Conservation (phyloP, 495 filamentous ascomycete genomes). For the Aspergillus egyptiacus region DNA sequence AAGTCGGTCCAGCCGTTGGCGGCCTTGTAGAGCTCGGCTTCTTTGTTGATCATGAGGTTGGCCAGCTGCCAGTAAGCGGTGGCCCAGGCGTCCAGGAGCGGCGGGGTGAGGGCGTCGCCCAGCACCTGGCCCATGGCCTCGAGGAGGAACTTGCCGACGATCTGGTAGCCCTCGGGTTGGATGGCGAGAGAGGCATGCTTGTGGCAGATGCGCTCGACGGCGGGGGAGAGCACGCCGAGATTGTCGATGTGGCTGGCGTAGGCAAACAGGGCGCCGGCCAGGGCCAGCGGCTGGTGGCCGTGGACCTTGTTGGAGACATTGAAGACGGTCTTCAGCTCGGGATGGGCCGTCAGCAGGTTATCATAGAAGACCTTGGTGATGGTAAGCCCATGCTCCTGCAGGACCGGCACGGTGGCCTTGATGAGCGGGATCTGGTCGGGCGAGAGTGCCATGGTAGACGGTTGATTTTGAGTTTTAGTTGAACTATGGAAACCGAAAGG, state of each 20-base stretch:
- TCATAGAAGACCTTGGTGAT: constrained; percentile 66
- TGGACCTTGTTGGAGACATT: constrained; percentile 59
- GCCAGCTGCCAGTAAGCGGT: constrained; percentile 67
- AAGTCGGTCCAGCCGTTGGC: constrained; percentile 56
- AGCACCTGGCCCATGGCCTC: constrained; percentile 62
- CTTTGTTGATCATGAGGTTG: constrained; percentile 60
- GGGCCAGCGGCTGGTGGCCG: constrained; percentile 58
- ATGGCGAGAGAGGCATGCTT: constrained; percentile 71
- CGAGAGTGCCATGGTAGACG: constrained; percentile 18
- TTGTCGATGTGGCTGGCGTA: constrained; percentile 70
- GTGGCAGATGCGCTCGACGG: constrained; percentile 67
- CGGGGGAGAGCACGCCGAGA: constrained; percentile 51
- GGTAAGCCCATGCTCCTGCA: constrained; percentile 57
- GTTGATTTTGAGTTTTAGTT: background rate
- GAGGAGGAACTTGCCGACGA: constrained; percentile 63
- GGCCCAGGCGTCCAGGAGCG: constrained; percentile 64
- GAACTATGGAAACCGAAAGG: background rate
- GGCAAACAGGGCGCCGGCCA: constrained; percentile 60
- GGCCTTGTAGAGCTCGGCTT: constrained; percentile 53
- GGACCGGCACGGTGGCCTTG: constrained; percentile 45
- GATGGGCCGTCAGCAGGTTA: constrained; percentile 57
- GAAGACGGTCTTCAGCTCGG: constrained; percentile 60
- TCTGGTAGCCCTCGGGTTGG: constrained; percentile 58
- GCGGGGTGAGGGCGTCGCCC: constrained; percentile 58
- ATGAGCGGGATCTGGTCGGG: constrained; percentile 34